Evolutionary conservation across 2,329 filamentous ascomycete species (phyloP).

Genomic region (Botrytis porri): DNA sequence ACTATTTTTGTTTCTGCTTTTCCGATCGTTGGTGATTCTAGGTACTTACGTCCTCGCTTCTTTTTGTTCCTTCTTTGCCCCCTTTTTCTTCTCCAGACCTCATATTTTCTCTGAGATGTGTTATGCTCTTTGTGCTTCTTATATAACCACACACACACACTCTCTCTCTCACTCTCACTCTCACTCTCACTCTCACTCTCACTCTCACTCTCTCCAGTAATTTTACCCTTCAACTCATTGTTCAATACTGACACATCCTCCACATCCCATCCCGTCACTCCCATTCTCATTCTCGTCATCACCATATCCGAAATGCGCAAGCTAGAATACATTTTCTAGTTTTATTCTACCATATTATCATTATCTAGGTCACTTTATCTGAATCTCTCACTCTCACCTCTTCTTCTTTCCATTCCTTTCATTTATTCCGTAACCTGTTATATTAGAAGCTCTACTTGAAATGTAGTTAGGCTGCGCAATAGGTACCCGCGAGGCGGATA

Average conservation of each 20-base stretch:
- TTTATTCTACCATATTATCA: neutral
- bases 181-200: too few relatives aligned
- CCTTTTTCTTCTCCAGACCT: accelerated
- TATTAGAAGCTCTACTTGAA: too few relatives aligned
- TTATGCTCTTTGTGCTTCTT: neutral
- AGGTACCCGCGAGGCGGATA: too few relatives aligned
- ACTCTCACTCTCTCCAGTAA: too few relatives aligned
- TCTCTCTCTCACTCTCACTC: too few relatives aligned
- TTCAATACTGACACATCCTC: neutral
- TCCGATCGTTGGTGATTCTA: accelerated
- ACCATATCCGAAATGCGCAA: neutral
- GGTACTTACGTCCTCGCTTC: neutral
- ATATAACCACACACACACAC: neutral
- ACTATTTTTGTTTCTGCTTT: neutral
- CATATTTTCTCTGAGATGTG: too few relatives aligned
- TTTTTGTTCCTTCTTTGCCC: neutral
- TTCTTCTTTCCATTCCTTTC: neutral
- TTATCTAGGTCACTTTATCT: too few relatives aligned
- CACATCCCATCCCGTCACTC: neutral
- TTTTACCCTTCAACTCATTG: too few relatives aligned
- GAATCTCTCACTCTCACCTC: neutral
- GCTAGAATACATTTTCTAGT: neutral
- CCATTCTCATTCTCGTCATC: too few relatives aligned
- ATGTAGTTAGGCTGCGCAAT: too few relatives aligned
- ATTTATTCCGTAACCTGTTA: too few relatives aligned